Evolutionary conservation across 768 basidiomycete species (phyloP).

Genomic region (Cystofilobasidium bisporidii): DNA sequence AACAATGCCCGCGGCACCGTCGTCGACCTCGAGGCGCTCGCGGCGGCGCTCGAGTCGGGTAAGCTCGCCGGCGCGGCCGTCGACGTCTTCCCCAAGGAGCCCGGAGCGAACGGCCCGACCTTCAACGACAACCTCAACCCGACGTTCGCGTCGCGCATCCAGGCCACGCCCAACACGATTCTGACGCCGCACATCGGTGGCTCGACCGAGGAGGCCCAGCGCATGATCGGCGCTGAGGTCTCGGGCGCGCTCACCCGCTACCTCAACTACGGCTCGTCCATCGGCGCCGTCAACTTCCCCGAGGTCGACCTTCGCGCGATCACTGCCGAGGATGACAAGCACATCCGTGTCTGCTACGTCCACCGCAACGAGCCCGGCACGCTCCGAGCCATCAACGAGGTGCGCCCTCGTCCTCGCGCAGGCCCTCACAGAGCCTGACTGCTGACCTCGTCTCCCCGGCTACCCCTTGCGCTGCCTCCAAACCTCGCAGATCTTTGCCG

Average conservation of each 20-base stretch:
- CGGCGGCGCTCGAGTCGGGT: slow-evolving; percentile 67
- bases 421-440: not conserved
- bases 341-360: slow-evolving; percentile 86
- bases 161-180: slow-evolving; percentile 75
- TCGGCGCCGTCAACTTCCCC: slow-evolving; percentile 97
- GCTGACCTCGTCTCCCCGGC: not conserved
- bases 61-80: slow-evolving; percentile 84
- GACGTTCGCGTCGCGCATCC: slow-evolving; percentile 65
- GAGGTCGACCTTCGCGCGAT: slow-evolving; percentile 94
- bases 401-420: not conserved
- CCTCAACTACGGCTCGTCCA: slow-evolving; percentile 78
- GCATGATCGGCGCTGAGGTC: slow-evolving; percentile 94
- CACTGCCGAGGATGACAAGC: slow-evolving; percentile 60
- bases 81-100: slow-evolving; percentile 92
- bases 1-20: slow-evolving; percentile 96
- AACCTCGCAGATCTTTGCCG: slow-evolving; percentile 50
- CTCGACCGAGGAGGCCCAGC: slow-evolving; percentile 96
- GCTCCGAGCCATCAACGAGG: slow-evolving; percentile 86
- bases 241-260: slow-evolving; percentile 74
- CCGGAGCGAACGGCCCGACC: slow-evolving; percentile 71
- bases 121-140: slow-evolving; percentile 80
- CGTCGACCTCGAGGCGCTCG: slow-evolving; percentile 85
- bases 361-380: slow-evolving; percentile 83
- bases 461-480: not conserved
- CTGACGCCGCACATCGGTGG: slow-evolving; percentile 98